Conservation (phyloP, 352 stramenopile species). For the Globisporangium abappressorium region DNA sequence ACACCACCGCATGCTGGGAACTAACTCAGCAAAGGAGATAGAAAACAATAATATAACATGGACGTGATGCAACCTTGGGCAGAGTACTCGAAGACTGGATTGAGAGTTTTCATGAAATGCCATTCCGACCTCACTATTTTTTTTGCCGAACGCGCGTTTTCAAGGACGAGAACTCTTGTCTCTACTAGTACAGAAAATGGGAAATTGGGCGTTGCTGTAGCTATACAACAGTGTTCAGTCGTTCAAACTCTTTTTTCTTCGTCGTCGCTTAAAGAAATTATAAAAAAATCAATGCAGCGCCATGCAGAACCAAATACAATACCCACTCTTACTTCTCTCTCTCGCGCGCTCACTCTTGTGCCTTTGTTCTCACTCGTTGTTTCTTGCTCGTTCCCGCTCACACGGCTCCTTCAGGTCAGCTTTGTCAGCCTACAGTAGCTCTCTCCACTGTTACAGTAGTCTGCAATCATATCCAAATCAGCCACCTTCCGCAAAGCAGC, state of each 20-base stretch:
- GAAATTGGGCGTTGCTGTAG: too few species aligned
- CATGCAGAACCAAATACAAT: background rate
- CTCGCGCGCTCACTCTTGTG: background rate
- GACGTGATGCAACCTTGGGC: too few species aligned
- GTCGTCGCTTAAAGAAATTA: background rate
- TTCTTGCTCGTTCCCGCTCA: background rate
- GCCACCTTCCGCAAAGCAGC: background rate
- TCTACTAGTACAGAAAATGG: too few species aligned
- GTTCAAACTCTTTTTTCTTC: background rate
- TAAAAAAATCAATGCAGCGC: background rate
- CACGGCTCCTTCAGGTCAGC: background rate
- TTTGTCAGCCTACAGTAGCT: too few species aligned
- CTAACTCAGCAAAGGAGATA: too few species aligned
- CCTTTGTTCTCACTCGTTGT: background rate
- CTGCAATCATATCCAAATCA: background rate
- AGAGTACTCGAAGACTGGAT: too few species aligned
- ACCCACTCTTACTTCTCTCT: background rate
- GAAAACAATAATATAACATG: too few species aligned
- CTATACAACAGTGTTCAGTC: background rate
- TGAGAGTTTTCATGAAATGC: too few species aligned
- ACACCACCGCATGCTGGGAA: too few species aligned
- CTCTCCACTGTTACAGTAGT: background rate
- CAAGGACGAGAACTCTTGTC: too few species aligned
- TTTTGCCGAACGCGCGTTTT: too few species aligned
- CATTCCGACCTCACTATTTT: too few species aligned